A percentile compares a stretch with the other conserved stretches of the same genome.
These are phyloP conservation scores for Phoma sp. DNA, from an alignment of 2,329 filamentous ascomycete species.

Conservation along the genomic window DNA sequence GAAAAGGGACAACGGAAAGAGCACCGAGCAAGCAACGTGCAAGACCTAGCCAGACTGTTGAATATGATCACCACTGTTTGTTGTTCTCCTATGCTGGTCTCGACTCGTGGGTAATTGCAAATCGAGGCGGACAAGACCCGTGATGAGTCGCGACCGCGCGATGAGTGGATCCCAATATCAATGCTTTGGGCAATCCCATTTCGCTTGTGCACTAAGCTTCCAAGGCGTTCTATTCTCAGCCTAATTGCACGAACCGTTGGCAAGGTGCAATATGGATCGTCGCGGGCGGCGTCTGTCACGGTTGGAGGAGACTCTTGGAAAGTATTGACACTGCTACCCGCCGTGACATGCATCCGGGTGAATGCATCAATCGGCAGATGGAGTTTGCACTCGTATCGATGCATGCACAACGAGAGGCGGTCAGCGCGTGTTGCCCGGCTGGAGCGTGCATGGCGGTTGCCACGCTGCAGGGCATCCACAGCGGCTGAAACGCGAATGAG, in stretches of 20 bases:
- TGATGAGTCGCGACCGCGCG: conserved; percentile 13
- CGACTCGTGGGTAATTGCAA: conserved; percentile 11
- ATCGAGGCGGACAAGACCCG: conserved; percentile 6
- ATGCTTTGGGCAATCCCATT: conserved; percentile 19
- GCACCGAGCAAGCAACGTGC: not conserved
- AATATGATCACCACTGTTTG: conserved; percentile 1
- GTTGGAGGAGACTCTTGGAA: conserved; percentile 12
- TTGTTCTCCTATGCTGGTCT: conserved; percentile 9
- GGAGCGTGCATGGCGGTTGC: conserved; percentile 12
- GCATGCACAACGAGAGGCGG: conserved; percentile 4
- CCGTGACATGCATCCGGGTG: conserved; percentile 8
- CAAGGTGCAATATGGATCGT: conserved; percentile 16
- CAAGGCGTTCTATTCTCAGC: conserved; percentile 21
- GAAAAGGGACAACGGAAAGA: not conserved
- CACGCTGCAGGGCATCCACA: conserved; percentile 10
- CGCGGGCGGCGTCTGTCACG: conserved; percentile 7
- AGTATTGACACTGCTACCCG: conserved; percentile 3
- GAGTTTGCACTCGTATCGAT: not conserved
- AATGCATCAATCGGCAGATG: conserved; percentile 10
- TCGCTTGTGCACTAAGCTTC: conserved; percentile 23
- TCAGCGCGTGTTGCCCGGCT: conserved; percentile 6
- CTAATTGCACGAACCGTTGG: conserved; percentile 22
- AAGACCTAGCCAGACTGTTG: not conserved
- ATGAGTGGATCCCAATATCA: conserved; percentile 20
- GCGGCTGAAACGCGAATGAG: conserved; percentile 12